Conservation (phyloP, 306 rosid species). For the Dryas drummondii region DNA sequence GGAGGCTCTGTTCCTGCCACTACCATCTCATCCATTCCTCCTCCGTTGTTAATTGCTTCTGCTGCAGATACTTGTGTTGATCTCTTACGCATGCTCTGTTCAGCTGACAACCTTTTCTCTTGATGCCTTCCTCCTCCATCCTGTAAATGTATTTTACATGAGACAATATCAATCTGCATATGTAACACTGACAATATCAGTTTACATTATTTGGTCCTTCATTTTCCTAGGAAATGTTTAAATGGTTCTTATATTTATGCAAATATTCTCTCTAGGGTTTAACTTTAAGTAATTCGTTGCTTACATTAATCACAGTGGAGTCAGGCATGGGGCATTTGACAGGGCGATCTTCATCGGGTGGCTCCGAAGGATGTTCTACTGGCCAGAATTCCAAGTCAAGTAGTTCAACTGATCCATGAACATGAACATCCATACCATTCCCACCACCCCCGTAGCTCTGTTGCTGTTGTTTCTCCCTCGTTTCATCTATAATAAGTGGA, state of each 20-base stretch:
- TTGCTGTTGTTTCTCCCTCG: slow-evolving; percentile 16
- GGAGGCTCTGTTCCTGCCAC: slow-evolving; percentile 20
- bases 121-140: slow-evolving; percentile 51
- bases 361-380: slow-evolving; percentile 89
- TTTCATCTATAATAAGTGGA: slow-evolving; percentile 37
- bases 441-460: slow-evolving; percentile 18
- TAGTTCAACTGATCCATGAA: slow-evolving; percentile 40
- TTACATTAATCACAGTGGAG: slow-evolving; percentile 72
- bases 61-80: slow-evolving; percentile 37
- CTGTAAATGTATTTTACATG: slow-evolving; percentile 40
- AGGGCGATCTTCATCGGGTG: slow-evolving; percentile 88
- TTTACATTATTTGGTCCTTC: too few relatives aligned
- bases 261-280: too few relatives aligned
- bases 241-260: too few relatives aligned
- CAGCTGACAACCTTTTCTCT: slow-evolving; percentile 51
- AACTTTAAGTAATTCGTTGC: slow-evolving; percentile 6
- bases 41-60: slow-evolving; percentile 28
- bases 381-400: slow-evolving; percentile 69
- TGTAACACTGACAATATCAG: slow-evolving; percentile 7
- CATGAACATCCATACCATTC: slow-evolving; percentile 35
- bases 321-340: slow-evolving; percentile 92
- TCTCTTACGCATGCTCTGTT: slow-evolving; percentile 56
- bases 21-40: slow-evolving; percentile 29
- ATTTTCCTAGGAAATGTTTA: too few relatives aligned
- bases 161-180: slow-evolving; percentile 26